Evolutionary conservation across 2,329 filamentous ascomycete genomes (phyloP), one percentile per base, ranked within the genome.

Genomic region (Alternaria rosae): DNA sequence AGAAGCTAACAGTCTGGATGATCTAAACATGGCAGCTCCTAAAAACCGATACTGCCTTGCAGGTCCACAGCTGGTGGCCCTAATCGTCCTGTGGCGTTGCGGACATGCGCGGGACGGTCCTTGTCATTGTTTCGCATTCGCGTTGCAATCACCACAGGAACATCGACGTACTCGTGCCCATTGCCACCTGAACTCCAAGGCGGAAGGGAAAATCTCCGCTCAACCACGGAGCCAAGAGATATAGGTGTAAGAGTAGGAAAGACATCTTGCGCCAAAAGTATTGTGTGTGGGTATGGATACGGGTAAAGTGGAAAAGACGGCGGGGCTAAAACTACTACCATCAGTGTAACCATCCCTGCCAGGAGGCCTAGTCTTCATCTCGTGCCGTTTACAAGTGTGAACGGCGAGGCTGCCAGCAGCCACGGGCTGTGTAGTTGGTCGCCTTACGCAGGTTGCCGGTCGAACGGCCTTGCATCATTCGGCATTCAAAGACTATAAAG

Each of bases 31-130:
- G 26, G 13, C 12, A 21, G 9, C 23, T 23, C n/a, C 13, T 20
- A 32, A 30, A 13, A 50, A 30, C 45, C 45, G 26, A 50, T 15
- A 23, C 17, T 32, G 45, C 45, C 26, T 50, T 15, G 47, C 47
- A 15, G 30, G 26, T 35, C 47, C 28, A 35, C 28, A 35, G 47
- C 8, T 32, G 47, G 47, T 50, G 47, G 47, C 47, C 47, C 2
- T 28, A 50, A 50, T 21, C n/a, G 43, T 38, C 45, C 28, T 11
- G 45, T 50, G 45, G 26, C 45, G 45, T 21, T 50, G 45, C 45
- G 45, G 45, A 50, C 11, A 50, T 50, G 45, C 28, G 28, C 47
- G 28, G 47, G 15, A 50, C 26, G 45, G 45, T 50, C 45, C 45
- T 50, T 35, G 47, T 10, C 30, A 23, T 32, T 32, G 28, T 50